phyloP scores from a whole-genome alignment of 2,329 filamentous ascomycete species.

The Chrysoporthe puriensis region DNA sequence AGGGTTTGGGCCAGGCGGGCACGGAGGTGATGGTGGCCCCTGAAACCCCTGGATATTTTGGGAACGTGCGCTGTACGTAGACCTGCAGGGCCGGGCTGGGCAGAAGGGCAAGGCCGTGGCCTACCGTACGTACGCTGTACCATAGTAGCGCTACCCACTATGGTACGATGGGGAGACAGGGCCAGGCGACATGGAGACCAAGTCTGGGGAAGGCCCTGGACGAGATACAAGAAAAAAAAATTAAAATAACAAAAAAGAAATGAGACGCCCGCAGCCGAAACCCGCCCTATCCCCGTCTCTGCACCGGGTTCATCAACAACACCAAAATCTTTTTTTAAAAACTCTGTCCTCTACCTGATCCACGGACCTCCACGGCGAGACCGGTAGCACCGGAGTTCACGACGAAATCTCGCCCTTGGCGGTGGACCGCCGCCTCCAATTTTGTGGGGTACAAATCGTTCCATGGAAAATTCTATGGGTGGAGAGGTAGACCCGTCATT shows the following conservation, averaged over 20 bases:
- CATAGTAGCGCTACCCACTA: no score
- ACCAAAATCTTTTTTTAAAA: not conserved
- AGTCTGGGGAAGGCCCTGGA: conserved; percentile 1
- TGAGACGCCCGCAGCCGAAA: not conserved
- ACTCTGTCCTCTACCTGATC: not conserved
- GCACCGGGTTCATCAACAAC: conserved; percentile 1
- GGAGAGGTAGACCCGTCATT: conserved; percentile 21
- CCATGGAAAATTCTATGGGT: conserved; percentile 30
- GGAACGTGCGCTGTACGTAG: not conserved
- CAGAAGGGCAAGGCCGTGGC: not conserved
- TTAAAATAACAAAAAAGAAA: not conserved
- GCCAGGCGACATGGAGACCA: not conserved
- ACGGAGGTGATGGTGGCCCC: conserved; percentile 25
- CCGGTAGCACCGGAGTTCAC: conserved; percentile 17
- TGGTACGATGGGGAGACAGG: not conserved
- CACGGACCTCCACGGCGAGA: conserved; percentile 11
- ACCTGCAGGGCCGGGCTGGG: not conserved
- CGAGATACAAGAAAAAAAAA: not conserved
- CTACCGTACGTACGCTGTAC: no score
- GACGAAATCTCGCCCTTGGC: conserved; percentile 18
- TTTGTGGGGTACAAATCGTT: conserved; percentile 26
- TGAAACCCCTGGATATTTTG: not conserved
- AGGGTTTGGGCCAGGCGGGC: conserved; percentile 17
- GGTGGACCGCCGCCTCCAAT: conserved; percentile 15
- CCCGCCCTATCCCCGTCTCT: not conserved